Percentiles rank a stretch among this genome's conserved stretches.
Conservation (phyloP, 2,329 filamentous ascomycete species). For the Botrytis fabae region DNA sequence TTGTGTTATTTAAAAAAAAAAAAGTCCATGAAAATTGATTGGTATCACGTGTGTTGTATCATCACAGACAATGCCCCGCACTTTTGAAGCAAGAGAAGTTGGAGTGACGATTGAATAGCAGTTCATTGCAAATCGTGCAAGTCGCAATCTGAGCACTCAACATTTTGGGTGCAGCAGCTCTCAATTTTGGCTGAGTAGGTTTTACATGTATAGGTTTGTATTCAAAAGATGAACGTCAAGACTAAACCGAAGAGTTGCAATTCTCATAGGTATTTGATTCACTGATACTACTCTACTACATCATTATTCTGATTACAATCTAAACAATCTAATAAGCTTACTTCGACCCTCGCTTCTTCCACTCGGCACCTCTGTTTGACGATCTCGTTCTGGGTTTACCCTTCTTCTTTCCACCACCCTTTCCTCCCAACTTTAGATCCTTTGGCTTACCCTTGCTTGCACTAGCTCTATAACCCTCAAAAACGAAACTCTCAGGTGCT, state of each 20-base stretch:
- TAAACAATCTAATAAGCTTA: slow-evolving; percentile 30
- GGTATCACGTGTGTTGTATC: background rate
- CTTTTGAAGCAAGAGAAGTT: slow-evolving; percentile 1
- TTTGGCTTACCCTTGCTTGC: slow-evolving; percentile 63
- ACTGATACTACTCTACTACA: background rate
- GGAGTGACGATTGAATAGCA: background rate
- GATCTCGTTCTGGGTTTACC: slow-evolving; percentile 44
- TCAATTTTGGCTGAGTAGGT: background rate
- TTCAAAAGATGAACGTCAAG: background rate
- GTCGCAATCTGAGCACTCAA: background rate
- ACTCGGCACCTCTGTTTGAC: slow-evolving; percentile 40
- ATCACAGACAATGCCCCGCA: slow-evolving; percentile 6
- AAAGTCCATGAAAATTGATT: slow-evolving; percentile 15
- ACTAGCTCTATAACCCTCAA: slow-evolving; percentile 76
- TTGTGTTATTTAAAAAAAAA: background rate
- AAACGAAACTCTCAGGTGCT: slow-evolving; percentile 71
- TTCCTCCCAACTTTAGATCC: slow-evolving; percentile 59
- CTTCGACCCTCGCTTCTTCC: slow-evolving; percentile 44
- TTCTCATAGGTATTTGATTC: background rate
- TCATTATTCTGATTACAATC: slow-evolving; percentile 13
- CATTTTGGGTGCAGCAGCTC: background rate
- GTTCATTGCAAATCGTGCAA: background rate
- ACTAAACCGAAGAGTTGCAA: background rate
- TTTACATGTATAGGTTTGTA: background rate
- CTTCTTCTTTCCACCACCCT: slow-evolving; percentile 54